A percentile compares a stretch with the other conserved stretches of the same genome.
These are phyloP conservation scores for Diaporthe australafricana DNA, from an alignment of 2,329 filamentous ascomycete species.

Conservation along the genomic window DNA sequence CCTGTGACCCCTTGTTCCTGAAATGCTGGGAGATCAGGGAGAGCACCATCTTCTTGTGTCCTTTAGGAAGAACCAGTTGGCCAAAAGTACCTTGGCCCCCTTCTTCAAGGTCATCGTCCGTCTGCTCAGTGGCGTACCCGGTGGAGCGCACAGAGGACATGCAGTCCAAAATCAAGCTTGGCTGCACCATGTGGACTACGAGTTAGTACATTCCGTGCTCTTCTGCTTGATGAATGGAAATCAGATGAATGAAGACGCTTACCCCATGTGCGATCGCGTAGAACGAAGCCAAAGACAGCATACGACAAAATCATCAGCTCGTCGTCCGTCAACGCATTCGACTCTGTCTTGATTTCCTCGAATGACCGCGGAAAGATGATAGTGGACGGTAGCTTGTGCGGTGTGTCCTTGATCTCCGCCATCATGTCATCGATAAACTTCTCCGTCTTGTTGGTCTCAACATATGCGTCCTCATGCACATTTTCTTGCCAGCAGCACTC, in stretches of 20 bases:
- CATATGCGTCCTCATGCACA: background rate
- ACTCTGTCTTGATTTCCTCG: background rate
- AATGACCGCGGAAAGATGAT: background rate
- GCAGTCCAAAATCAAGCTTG: background rate
- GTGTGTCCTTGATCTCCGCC: background rate
- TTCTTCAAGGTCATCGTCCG: background rate
- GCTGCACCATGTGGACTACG: background rate
- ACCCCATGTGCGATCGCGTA: conserved; percentile 49
- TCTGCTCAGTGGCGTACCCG: background rate
- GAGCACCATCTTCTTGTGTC: conserved; percentile 45
- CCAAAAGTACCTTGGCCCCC: conserved; percentile 41
- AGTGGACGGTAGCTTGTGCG: background rate
- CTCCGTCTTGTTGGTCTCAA: background rate
- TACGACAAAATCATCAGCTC: conserved; percentile 48
- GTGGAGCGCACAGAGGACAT: background rate
- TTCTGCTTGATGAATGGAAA: background rate
- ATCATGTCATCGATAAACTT: background rate
- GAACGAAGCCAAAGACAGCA: conserved; percentile 47
- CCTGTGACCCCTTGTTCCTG: conserved; percentile 41
- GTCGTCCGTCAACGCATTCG: conserved; percentile 38
- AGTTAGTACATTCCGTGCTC: no score
- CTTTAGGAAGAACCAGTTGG: conserved; percentile 42
- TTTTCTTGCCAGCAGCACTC: background rate
- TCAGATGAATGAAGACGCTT: conserved; percentile 36
- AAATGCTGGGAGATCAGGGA: conserved; percentile 49